These are phyloP conservation scores for Musa beccarii DNA, from an alignment of 176 grass and related monocot genomes.

Conservation along the genomic window DNA sequence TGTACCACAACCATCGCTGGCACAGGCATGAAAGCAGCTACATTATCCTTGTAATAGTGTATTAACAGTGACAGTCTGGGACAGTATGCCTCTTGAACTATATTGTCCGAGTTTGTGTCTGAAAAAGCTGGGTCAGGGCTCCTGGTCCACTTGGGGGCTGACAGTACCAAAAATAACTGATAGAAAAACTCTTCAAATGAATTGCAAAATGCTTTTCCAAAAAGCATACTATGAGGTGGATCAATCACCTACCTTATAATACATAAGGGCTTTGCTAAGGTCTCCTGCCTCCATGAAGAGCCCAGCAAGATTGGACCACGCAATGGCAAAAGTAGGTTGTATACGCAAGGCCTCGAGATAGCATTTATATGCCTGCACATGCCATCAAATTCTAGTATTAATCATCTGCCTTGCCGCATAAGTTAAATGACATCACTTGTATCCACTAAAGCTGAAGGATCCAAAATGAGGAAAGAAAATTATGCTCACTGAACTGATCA, in stretches of 20 bases:
- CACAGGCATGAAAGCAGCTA: not conserved
- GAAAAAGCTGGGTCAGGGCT: not conserved
- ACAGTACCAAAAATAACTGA: not conserved
- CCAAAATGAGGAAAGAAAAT: not conserved
- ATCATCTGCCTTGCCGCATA: not conserved
- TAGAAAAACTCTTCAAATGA: too few species aligned
- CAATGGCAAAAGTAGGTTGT: constrained; percentile 91
- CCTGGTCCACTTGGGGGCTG: not conserved
- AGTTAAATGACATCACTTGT: not conserved
- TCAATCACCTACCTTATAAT: constrained; percentile 59
- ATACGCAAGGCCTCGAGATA: constrained; percentile 75
- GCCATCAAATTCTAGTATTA: not conserved
- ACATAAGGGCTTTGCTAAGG: constrained; percentile 62
- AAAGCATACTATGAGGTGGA: not conserved
- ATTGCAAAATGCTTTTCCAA: too few species aligned
- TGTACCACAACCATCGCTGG: not conserved
- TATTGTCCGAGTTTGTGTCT: too few species aligned
- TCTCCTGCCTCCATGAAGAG: constrained; percentile 94
- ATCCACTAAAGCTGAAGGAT: not conserved
- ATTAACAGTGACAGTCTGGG: too few species aligned
- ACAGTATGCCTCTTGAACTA: too few species aligned
- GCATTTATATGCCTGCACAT: constrained; percentile 66
- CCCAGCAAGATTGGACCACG: constrained; percentile 94
- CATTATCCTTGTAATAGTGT: not conserved
- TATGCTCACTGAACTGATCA: not conserved